Percentiles rank a stretch among this genome's conserved stretches.
Conservation (phyloP, 2,329 filamentous ascomycete genomes). For the Cucurbitaria berberidis region DNA sequence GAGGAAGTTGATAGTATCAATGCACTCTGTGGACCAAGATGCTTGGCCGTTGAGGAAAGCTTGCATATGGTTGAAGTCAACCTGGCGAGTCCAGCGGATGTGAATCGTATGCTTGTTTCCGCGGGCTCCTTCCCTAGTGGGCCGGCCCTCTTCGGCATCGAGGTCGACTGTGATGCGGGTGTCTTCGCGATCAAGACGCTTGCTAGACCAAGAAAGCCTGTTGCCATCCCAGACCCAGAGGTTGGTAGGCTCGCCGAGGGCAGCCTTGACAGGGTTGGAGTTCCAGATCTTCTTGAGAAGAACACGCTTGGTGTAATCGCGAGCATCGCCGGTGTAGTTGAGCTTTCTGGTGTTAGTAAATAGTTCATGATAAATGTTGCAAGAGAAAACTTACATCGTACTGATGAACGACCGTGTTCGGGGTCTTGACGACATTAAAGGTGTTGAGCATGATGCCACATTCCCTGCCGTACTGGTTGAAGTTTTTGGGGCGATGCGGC, state of each 20-base stretch:
- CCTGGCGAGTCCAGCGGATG: constrained; percentile 68
- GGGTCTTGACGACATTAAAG: constrained; percentile 69
- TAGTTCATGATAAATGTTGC: not conserved
- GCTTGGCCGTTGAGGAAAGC: constrained; percentile 68
- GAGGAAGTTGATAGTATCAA: constrained; percentile 86
- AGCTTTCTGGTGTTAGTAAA: constrained; percentile 59
- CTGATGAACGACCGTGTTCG: constrained; percentile 71
- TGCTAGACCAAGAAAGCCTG: constrained; percentile 76
- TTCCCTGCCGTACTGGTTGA: constrained; percentile 49
- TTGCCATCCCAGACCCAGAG: constrained; percentile 82
- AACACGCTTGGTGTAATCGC: constrained; percentile 62
- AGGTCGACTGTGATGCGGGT: constrained; percentile 68
- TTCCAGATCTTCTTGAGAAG: constrained; percentile 80
- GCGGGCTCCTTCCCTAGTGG: constrained; percentile 16
- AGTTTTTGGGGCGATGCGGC: constrained; percentile 44
- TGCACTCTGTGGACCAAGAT: constrained; percentile 61
- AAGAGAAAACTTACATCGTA: constrained; percentile 74
- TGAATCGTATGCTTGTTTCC: constrained; percentile 65
- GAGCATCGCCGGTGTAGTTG: constrained; percentile 64
- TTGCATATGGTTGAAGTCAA: constrained; percentile 71
- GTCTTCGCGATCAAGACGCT: constrained; percentile 36
- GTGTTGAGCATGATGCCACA: constrained; percentile 68
- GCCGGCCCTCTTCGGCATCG: constrained; percentile 64
- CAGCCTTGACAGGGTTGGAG: constrained; percentile 63
- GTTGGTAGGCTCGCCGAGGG: constrained; percentile 53